phyloP scores from a whole-genome alignment of 2,329 filamentous ascomycete genomes.

The Westerdykella ornata region DNA sequence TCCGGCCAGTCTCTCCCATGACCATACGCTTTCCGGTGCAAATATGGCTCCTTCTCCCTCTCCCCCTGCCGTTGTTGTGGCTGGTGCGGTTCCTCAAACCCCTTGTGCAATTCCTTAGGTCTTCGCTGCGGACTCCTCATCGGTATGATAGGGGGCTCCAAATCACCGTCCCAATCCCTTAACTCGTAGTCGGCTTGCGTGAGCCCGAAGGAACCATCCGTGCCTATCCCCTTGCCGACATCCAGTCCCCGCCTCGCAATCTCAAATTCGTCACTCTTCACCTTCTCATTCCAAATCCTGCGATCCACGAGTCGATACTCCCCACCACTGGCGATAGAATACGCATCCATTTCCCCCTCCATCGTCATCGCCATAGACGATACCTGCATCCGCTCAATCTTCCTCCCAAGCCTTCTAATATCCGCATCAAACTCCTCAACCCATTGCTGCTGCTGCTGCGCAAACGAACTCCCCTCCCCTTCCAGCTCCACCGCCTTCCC shows the following conservation, averaged over 20 bases:
- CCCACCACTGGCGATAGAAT: conserved; percentile 2
- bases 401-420: conserved; percentile 27
- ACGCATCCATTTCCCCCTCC: not conserved
- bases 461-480: conserved; percentile 5
- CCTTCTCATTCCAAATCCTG: conserved; percentile 25
- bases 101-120: not conserved
- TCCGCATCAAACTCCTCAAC: conserved; percentile 22
- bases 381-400: conserved; percentile 21
- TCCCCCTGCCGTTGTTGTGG: too few species aligned
- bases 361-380: not conserved
- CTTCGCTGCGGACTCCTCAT: conserved; percentile 1
- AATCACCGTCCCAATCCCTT: not conserved
- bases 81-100: too few species aligned
- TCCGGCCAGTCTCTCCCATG: not conserved
- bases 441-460: conserved; percentile 8
- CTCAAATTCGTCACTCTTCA: conserved; percentile 16
- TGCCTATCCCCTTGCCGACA: conserved; percentile 15
- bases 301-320: conserved; percentile 12
- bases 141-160: conserved; percentile 4
- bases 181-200: conserved; percentile 13
- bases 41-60: not conserved
- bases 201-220: conserved; percentile 12
- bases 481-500: conserved; percentile 29
- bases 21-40: not conserved
- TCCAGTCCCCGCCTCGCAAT: not conserved